phyloP scores from a whole-genome alignment of 176 grass and related monocot species.

The bread wheat (Triticum aestivum) region IWGSC_CS_RefSeq_v2.1 NC_057808.1:509373365-509373864 shows the following conservation, averaged over 20 bases:
- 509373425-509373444: conserved; percentile 83
- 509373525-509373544: conserved; percentile 5
- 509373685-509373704: conserved; percentile 32
- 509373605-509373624: conserved; percentile 63
- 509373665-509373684: conserved; percentile 65
- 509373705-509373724: conserved; percentile 34
- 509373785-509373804: background rate
- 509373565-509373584: conserved; percentile 45
- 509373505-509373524: conserved; percentile 80
- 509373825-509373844: conserved; percentile 65
- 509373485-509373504: conserved; percentile 50
- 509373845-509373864: conserved; percentile 40
- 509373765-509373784: conserved; percentile 26
- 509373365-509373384: conserved; percentile 75
- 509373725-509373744: conserved; percentile 38
- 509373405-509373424: conserved; percentile 77
- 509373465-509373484: conserved; percentile 56
- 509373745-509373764: background rate
- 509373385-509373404: conserved; percentile 59
- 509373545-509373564: background rate
- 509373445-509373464: conserved; percentile 85
- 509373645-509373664: conserved; percentile 52
- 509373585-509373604: conserved; percentile 51
- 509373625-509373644: conserved; percentile 51
- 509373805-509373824: conserved; percentile 31